phyloP scores from a whole-genome alignment of 2,329 filamentous ascomycete genomes.

The Diplodia sapinea region DNA sequence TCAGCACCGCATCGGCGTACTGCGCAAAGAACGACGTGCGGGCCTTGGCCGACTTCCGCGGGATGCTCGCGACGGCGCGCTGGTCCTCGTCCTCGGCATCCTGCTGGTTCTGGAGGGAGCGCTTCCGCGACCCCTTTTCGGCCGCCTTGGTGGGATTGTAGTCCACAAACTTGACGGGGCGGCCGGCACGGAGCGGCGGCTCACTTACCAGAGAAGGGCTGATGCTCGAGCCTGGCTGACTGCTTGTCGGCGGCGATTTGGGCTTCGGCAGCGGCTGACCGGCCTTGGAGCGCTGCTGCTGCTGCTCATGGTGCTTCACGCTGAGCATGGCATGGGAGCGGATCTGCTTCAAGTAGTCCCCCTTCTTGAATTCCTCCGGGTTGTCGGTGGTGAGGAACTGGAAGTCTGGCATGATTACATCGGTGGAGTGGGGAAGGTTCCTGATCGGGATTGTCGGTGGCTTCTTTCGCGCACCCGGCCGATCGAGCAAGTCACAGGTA shows the following conservation, averaged over 20 bases:
- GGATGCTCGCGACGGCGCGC: slow-evolving; percentile 11
- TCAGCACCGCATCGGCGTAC: slow-evolving; percentile 27
- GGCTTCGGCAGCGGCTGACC: not conserved
- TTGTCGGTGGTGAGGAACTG: slow-evolving; percentile 31
- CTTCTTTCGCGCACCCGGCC: slow-evolving; percentile 8
- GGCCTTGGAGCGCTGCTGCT: slow-evolving; percentile 21
- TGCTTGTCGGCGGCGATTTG: not conserved
- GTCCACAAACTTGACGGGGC: slow-evolving; percentile 26
- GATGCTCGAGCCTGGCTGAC: slow-evolving; percentile 2
- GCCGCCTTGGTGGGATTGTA: slow-evolving; percentile 23
- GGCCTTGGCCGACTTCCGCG: slow-evolving; percentile 12
- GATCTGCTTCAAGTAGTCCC: slow-evolving; percentile 30
- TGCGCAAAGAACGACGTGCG: slow-evolving; percentile 13
- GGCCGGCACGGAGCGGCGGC: not conserved
- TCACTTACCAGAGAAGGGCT: not conserved
- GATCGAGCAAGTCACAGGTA: slow-evolving; percentile 1
- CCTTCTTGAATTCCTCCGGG: slow-evolving; percentile 32
- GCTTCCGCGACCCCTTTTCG: slow-evolving; percentile 22
- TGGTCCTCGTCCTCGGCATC: slow-evolving; percentile 10
- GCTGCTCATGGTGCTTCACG: slow-evolving; percentile 29
- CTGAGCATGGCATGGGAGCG: slow-evolving; percentile 31
- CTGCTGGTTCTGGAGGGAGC: slow-evolving; percentile 6
- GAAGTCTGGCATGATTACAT: slow-evolving; percentile 31
- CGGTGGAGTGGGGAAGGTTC: slow-evolving; percentile 15
- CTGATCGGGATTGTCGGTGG: slow-evolving; percentile 14